Base-by-base conservation (phyloP, 1,284 basidiomycete species). In the Ceratobasidium sp. region DNA sequence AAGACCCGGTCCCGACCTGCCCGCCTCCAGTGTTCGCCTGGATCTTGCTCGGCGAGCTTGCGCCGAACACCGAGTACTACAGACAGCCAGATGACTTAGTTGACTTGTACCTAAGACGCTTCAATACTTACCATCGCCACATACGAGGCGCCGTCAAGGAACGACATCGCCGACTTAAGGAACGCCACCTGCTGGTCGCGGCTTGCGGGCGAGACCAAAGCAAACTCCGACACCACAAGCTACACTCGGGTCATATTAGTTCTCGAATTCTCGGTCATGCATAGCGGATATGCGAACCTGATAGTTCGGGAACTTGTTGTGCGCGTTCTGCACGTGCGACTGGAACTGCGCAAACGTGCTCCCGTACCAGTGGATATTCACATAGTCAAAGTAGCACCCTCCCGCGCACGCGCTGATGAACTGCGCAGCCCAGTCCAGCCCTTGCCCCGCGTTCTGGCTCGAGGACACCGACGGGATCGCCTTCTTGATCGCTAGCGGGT, bases 311-410 rank as follows among this genome's bases (percentile, higher is more conserved):
- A 76, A 76, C 33, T n/a, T 17, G 52, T 50, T 13, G 17, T 56
- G 28, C 20, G 61, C 44, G 40, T 44, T 26, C 40, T 33, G 61
- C 23, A 76, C 50, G 46, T 67, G 64, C 40, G 62, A 44, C 64
- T 52, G 17, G 40, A 76, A 76, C n/a, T 44, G 48, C 6, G 46
- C 73, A 20, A 67, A 67, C 15, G 48, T 44, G n/a, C 13, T 20
- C 15, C 64, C 73, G 12, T 76, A 76, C 73, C 64, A 66, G 40
- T 76, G 64, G 13, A 76, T 28, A 23, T 76, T 66, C 48, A 75
- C 28, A 28, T 75, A 75, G 33, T 75, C 73, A 56, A 75, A 54
- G 23, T 54, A 54, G 54, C 73, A 76, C 28, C n/a, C 13, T 10
- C 73, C 64, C 12, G 17, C 48, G 44, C 73, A 76, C 2, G 73